Evolutionary conservation across 2,329 filamentous ascomycete genomes (phyloP).

Genomic region (Calonectria montana): DNA sequence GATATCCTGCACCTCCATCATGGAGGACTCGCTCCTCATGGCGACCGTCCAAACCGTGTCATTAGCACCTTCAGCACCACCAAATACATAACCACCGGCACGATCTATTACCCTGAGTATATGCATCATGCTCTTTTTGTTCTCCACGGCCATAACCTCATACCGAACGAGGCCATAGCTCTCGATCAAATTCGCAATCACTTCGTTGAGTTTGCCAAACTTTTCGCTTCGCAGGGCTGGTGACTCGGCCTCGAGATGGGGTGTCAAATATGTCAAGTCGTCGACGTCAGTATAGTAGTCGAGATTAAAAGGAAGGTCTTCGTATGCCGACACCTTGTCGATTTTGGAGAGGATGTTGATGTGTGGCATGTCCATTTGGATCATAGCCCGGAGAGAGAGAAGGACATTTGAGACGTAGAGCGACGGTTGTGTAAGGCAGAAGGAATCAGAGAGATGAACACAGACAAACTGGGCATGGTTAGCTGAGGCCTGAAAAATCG

Average conservation of each 20-base stretch:
- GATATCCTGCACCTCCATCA: constrained; percentile 87
- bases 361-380: constrained; percentile 97
- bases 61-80: constrained; percentile 88
- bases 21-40: constrained; percentile 79
- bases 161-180: constrained; percentile 92
- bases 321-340: constrained; percentile 89
- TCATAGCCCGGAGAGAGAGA: constrained; percentile 93
- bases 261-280: constrained; percentile 86
- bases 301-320: constrained; percentile 91
- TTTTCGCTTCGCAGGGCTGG: constrained; percentile 77
- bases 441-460: constrained; percentile 92
- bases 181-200: constrained; percentile 87
- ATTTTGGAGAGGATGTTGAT: constrained; percentile 98
- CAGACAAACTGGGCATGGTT: constrained; percentile 78
- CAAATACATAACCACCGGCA: constrained; percentile 93
- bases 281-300: constrained; percentile 99
- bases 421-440: constrained; percentile 91
- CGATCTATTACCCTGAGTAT: constrained; percentile 90
- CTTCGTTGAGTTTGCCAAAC: constrained; percentile 86
- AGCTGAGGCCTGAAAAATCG: constrained; percentile 18
- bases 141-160: constrained; percentile 94
- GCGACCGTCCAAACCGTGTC: constrained; percentile 98
- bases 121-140: constrained; percentile 97
- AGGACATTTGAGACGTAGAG: constrained; percentile 95
- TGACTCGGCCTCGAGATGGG: constrained; percentile 82